phyloP scores from a whole-genome alignment of 2,329 filamentous ascomycete species.

The Phyllosticta paracitricarpa region DNA sequence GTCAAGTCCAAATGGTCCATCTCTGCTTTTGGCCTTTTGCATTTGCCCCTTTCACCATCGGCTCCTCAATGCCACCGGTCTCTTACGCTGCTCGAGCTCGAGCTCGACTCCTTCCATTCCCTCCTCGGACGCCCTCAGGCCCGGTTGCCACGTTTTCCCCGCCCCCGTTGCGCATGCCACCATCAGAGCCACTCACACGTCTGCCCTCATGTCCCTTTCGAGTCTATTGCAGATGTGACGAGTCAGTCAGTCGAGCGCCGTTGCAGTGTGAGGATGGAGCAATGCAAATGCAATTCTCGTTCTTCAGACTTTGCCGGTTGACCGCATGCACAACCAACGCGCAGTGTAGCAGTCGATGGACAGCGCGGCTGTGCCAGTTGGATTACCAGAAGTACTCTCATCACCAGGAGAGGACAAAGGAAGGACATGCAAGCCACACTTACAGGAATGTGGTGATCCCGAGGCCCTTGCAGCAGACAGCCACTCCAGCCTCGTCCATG shows the following conservation, averaged over 20 bases:
- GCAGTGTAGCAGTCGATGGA: slow-evolving; percentile 14
- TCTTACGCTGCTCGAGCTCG: not conserved
- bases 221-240: slow-evolving; percentile 7
- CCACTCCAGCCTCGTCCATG: not conserved
- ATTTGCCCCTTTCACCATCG: not conserved
- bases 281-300: not conserved
- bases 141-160: not conserved
- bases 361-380: slow-evolving; percentile 38
- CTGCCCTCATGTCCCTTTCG: not conserved
- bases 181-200: slow-evolving; percentile 1
- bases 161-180: not conserved
- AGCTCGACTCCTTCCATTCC: not conserved
- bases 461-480: not conserved
- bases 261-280: not conserved
- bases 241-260: slow-evolving; percentile 8
- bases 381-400: slow-evolving; percentile 37
- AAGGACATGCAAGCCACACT: not conserved
- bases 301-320: slow-evolving; percentile 38
- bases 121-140: not conserved
- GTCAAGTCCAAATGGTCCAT: not conserved
- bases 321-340: slow-evolving; percentile 44
- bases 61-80: not conserved
- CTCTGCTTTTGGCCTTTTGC: not conserved
- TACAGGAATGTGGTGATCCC: not conserved
- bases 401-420: slow-evolving; percentile 13